Base-by-base conservation (phyloP, 2,329 filamentous ascomycete genomes). In the Penicillium sp. region DNA sequence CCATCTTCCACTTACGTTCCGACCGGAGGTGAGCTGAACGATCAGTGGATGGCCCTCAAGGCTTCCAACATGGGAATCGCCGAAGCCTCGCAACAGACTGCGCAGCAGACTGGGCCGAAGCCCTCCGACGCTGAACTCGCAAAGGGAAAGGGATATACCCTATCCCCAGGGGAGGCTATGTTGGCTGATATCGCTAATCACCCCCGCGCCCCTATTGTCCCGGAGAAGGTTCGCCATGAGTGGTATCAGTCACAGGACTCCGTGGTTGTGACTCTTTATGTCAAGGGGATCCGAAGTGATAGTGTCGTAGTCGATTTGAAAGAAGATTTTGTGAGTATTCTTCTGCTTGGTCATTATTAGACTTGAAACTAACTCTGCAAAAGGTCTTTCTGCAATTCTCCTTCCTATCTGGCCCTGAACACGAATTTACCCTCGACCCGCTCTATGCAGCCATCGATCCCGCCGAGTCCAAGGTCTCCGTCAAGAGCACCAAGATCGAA, bases 401-500 rank as follows among this genome's bases (percentile, higher is more conserved):
- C 21, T 77, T 83, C 33, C 71, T 73, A 19, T 79, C 74, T 36
- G 79, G 80, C 15, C 77, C 80, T 6, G 72, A 83, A 41, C 89
- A 84, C 62, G 81, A 84, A 59, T 87, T 84, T 68, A 81, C 79
- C 1, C 81, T 91, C 43, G 81, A 86, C 19, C 86, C 89, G 6
- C 83, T 93, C 4, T 91, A 82, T 71, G 84, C 82, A 15, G 71
- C 81, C 10, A 86, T 96, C 65, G 82, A 90, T 51, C 74, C 84
- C 0, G 67, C 79, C 1, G 74, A 80, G 33, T 91, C 85, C 21
- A 87, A 80, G 44, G 84, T 79, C 64, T 82, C 80, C 1, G 83
- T 95, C 53, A 87, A 89, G 41, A 81, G 88, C 1, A 91, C 86
- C 68, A 96, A 96, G 72, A 81, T 96, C 53, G 92, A 96, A 72